Evolutionary conservation across 192 early-diverging fungal species (phyloP).

Genomic region (Tieghemiomyces parasiticus): DNA sequence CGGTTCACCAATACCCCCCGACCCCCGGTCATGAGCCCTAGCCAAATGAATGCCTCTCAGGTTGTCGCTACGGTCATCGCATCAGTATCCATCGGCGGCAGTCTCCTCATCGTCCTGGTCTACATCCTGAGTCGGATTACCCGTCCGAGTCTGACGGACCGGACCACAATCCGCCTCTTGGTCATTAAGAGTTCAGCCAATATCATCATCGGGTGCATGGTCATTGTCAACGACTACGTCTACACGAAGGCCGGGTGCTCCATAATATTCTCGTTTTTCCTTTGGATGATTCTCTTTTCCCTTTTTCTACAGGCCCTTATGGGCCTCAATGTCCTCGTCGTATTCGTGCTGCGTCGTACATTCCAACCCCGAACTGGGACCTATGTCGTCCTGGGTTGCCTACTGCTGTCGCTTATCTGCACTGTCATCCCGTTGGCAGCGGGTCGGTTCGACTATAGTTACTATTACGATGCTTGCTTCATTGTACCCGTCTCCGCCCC

Average conservation of each 20-base stretch:
- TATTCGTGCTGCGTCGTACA: neutral
- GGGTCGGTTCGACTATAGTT: neutral
- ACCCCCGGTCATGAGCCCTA: too few relatives aligned
- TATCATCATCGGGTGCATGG: neutral
- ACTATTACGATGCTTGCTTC: neutral
- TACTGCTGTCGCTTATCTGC: neutral
- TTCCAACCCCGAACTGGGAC: neutral
- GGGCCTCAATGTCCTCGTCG: neutral
- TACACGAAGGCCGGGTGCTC: neutral
- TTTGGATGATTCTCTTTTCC: neutral
- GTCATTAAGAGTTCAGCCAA: neutral
- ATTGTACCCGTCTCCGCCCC: neutral
- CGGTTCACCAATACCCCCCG: too few relatives aligned
- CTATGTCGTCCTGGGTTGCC: neutral
- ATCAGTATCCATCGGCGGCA: neutral
- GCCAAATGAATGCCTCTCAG: neutral
- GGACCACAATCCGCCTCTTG: neutral
- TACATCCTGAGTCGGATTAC: neutral
- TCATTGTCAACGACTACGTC: neutral
- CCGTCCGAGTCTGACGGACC: neutral
- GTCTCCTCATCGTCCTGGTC: neutral
- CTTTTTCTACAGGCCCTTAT: neutral
- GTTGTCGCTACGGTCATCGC: neutral
- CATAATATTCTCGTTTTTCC: neutral
- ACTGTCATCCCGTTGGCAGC: neutral